A percentile compares a stretch with the other conserved stretches of the same genome.
phyloP scores from a whole-genome alignment of 768 basidiomycete genomes.

The Lyophyllum decastes region DNA sequence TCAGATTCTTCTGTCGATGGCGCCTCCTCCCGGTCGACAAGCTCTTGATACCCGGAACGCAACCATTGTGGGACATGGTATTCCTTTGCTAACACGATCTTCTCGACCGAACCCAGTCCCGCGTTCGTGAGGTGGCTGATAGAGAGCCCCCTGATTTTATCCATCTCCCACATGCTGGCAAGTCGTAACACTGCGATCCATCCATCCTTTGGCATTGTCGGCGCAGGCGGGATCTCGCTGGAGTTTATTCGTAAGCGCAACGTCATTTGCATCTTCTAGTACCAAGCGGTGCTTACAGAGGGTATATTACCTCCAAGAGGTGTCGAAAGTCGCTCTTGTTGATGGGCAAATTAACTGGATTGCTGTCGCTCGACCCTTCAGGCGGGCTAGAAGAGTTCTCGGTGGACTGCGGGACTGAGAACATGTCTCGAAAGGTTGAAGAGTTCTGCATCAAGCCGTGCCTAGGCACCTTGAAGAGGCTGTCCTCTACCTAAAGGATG shows the following conservation, averaged over 20 bases:
- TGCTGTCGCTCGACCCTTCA: constrained; percentile 10
- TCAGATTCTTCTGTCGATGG: constrained; percentile 7
- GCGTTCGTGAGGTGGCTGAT: constrained; percentile 8
- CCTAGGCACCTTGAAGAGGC: constrained; percentile 18
- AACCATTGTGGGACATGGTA: constrained; percentile 20
- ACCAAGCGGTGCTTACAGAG: constrained; percentile 10
- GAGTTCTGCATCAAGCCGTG: constrained; percentile 10
- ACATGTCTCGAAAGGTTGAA: constrained; percentile 15
- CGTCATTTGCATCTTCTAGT: too few species aligned
- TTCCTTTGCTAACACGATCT: constrained; percentile 9
- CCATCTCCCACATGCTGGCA: constrained; percentile 17
- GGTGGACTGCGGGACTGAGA: constrained; percentile 10
- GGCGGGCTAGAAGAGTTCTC: background rate
- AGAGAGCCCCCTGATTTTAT: constrained; percentile 12
- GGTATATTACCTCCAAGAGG: constrained; percentile 14
- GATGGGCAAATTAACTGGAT: constrained; percentile 12
- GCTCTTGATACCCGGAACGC: constrained; percentile 10
- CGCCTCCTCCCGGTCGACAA: constrained; percentile 1
- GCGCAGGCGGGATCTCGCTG: constrained; percentile 7
- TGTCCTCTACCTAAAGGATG: constrained; percentile 17
- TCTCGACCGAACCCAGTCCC: background rate
- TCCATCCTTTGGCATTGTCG: constrained; percentile 4
- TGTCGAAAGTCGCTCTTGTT: constrained; percentile 15
- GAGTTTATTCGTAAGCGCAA: background rate
- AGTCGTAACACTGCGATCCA: constrained; percentile 18